Evolutionary conservation across 306 rosid genomes (phyloP), one percentile per base, ranked within the genome.

Genomic region (Astragalus glycyphyllos): DNA sequence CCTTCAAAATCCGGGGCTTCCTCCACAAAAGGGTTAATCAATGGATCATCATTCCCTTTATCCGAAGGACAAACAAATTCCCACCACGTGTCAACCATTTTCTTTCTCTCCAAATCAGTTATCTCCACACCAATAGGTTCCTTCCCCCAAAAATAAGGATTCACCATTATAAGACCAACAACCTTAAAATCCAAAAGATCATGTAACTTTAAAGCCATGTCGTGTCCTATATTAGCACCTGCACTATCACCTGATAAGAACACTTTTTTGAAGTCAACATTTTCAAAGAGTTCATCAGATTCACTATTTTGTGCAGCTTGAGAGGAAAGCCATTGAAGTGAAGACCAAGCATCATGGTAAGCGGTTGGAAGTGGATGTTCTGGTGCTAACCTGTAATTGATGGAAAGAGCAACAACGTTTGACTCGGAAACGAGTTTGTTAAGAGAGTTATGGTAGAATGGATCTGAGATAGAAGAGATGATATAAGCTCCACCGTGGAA

Each of bases 61-160:
- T 84, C 85, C 0, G 97, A 90, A 12, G 92, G 90, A 73, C 97
- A 90, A 1, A 84, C 94, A 9, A 83, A 89, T 15, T 8, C 77
- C 98, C 98, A 93, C 98, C 98, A 93, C 26, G 31, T 48, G 16
- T 90, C 96, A 80, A 93, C 97, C 96, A 83, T 83, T 6, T 61
- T 73, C 65, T 59, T 88, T 62, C 90, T 82, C 13, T 29, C 65
- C 0, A 11, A 11, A 56, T 93, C 94, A 4, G 13, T 41, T 3
- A 71, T 71, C 79, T 93, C 98, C 38, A 51, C 31, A 0, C 96
- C 98, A 32, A 90, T 79, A 0, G 92, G 83, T 29, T 79, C 79
- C 31, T 82, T 50, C 1, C 97, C 98, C 98, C 97, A 93, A 69
- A 90, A 93, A 35, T 90, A 93, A 14, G 97, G 97, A 62, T 93